These are phyloP conservation scores for Boletus reticulatus DNA, from an alignment of 768 basidiomycete genomes.

Conservation along the genomic window DNA sequence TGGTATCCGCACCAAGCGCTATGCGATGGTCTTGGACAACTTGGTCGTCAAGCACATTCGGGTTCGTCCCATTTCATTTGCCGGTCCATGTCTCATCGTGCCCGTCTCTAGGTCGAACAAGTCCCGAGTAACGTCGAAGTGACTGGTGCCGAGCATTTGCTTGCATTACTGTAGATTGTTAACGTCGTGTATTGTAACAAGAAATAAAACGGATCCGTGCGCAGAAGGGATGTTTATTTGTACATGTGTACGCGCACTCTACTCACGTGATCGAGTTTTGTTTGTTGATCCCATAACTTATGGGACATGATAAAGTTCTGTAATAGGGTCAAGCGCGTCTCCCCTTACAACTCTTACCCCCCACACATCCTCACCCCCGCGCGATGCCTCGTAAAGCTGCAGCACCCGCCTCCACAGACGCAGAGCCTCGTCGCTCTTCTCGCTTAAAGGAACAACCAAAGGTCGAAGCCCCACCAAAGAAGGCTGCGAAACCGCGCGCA, in stretches of 20 bases:
- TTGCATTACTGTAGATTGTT: conserved; percentile 10
- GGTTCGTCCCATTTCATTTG: conserved; percentile 35
- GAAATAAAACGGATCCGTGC: conserved; percentile 15
- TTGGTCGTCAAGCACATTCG: conserved; percentile 65
- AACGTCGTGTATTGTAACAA: no score
- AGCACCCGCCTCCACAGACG: conserved; percentile 38
- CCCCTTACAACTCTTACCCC: conserved; percentile 19
- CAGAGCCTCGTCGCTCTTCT: conserved; percentile 66
- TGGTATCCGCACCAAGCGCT: conserved; percentile 59
- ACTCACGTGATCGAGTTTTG: conserved; percentile 34
- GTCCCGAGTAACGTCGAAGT: conserved; percentile 1
- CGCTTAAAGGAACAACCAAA: conserved; percentile 76
- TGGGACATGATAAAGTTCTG: conserved; percentile 32
- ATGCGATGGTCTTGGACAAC: conserved; percentile 65
- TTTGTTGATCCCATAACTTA: conserved; percentile 31
- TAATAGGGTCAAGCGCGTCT: conserved; percentile 34
- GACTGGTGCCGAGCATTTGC: conserved; percentile 14
- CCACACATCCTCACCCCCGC: conserved; percentile 5
- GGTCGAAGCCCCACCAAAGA: conserved; percentile 49
- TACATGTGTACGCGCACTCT: conserved; percentile 29
- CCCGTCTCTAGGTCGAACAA: conserved; percentile 11
- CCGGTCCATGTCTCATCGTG: not conserved
- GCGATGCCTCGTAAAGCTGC: conserved; percentile 73
- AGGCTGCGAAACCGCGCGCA: conserved; percentile 60
- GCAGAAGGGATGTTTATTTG: conserved; percentile 22